Evolutionary conservation across 2,329 filamentous ascomycete species (phyloP), one percentile per base, ranked within the genome.

Genomic region (Fulvia fulva): DNA sequence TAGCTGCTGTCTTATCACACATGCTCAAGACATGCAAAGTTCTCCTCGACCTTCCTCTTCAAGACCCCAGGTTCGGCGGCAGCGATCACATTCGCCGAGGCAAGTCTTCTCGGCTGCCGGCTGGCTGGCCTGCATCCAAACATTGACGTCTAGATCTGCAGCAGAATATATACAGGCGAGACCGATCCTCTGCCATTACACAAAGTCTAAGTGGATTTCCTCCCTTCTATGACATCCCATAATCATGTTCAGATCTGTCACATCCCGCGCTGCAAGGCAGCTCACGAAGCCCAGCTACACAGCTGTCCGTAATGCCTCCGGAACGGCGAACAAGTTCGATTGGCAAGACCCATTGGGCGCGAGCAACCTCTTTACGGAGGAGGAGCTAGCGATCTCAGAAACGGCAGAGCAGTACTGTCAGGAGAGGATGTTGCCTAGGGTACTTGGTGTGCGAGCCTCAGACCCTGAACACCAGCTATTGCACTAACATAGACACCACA

Each of bases 321-420:
- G 50, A 61, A 68, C 78, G 32, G 75, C 77, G 28, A 73, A 74
- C 25, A 55, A 74, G 4, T 97, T 97, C 74, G 86, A 96, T 74
- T 99, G 94, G 93, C 84, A 94, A 73, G 94, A 99, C 71, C 92
- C 94, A 21, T 80, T 99, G 58, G 83, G 82, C 25, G 81, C 87
- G 34, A 86, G 85, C 68, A 88, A 85, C 69, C 77, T 96, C 46
- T 83, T 91, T 69, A 96, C 91, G 0, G 90, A 96, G 65, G 94
- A 99, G 60, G 94, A 99, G 75, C 73, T 90, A 64, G 91, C 92
- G 14, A 93, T 99, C 65, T 82, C 88, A 44, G 91, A 97, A 68
- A 96, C 91, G 5, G 93, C 93, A 32, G 89, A 96, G 75, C 84
- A 90, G 61, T 99, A 97, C 71, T 97, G 92, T 73, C 93, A 97